A percentile compares a stretch with the other conserved stretches of the same genome.
Conservation (phyloP, 768 basidiomycete genomes). For the Coprinellus aureogranulatus region DNA sequence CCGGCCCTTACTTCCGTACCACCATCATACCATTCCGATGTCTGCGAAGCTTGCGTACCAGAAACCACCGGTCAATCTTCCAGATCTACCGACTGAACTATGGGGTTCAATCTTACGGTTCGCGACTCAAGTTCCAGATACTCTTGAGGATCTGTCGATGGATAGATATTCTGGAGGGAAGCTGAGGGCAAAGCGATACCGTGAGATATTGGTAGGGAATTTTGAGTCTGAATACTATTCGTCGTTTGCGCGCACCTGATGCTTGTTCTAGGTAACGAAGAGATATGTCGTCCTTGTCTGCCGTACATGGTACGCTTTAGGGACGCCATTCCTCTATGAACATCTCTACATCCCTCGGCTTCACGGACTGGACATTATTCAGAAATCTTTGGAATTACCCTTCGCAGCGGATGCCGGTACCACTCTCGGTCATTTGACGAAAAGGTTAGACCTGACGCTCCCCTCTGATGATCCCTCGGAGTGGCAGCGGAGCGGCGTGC, state of each 20-base stretch:
- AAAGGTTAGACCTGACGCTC: not conserved
- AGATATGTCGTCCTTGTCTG: constrained; percentile 25
- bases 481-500: not conserved
- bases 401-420: too few relatives aligned
- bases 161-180: too few relatives aligned
- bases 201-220: not conserved
- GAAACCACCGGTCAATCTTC: not conserved
- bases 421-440: not conserved
- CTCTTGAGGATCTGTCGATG: not conserved
- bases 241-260: not conserved
- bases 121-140: not conserved
- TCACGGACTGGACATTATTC: not conserved
- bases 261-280: constrained; percentile 19
- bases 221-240: not conserved
- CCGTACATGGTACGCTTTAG: constrained; percentile 21
- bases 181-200: not conserved
- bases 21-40: not conserved
- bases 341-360: constrained; percentile 13
- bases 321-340: constrained; percentile 24
- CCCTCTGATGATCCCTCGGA: not conserved
- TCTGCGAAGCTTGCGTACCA: constrained; percentile 5
- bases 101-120: constrained; percentile 1
- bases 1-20: too few relatives aligned
- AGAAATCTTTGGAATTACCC: not conserved
- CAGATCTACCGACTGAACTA: constrained; percentile 1